Evolutionary conservation across 176 grass and related monocot species (phyloP), one percentile per base, ranked within the genome.

Genomic region (Canna indica): DNA sequence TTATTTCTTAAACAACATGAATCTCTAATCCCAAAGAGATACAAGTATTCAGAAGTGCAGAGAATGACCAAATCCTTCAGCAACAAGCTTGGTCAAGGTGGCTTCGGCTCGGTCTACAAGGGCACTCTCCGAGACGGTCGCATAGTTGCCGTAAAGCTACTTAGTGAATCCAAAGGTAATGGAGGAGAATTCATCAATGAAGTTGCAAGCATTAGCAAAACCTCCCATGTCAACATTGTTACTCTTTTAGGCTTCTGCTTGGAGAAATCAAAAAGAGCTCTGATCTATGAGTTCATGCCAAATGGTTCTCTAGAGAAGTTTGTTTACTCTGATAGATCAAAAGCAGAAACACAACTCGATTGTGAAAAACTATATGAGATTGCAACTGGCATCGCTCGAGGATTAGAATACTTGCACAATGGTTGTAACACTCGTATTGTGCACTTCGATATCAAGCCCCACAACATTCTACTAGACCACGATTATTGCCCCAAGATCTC

Each of bases 281-380:
- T 91, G 3, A 27, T 91, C 35, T 82, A 91, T 17, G 81, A 84
- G 32, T 74, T 81, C 70, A 83, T 90, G 71, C 83, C 80, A 13
- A 91, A 87, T 24, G 80, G 78, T 14, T 86, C 78, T 0, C 81
- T 87, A 0, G 79, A 88, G 27, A 88, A 59, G 44, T 82, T 80
- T 42, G 76, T 78, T 36, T 73, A 75, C 50, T 36, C 0, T 20
- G 65, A 71, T 2, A 29, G 48, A 0, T 72, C 70, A 0, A 7
- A 36, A 14, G 35, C 63, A 22, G 77, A 82, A 20, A 75, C 72
- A 4, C 52, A 73, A 31, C 60, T 84, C 12, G 67, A 77, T 47
- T 91, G 84, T 78, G 75, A 84, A 31, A 87, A 82, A 59, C 2
- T 91, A 10, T 83, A 85, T 15, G 84, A 85, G 20, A 88, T 85